Evolutionary conservation across 306 rosid genomes (phyloP).

Genomic region (Lathyrus sativus): DNA sequence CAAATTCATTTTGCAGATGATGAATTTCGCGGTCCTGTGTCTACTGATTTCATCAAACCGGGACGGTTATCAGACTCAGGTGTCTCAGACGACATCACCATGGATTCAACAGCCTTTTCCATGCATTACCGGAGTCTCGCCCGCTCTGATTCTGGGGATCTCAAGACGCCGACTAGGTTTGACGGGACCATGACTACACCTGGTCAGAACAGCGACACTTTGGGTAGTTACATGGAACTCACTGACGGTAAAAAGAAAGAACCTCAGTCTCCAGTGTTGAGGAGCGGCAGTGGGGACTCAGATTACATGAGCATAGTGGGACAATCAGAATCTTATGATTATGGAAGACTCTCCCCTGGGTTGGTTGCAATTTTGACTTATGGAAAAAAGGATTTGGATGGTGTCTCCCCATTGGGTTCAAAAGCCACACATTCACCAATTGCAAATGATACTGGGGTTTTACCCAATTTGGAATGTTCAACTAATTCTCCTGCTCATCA

Average conservation of each 20-base stretch:
- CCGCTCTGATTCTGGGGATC: slow-evolving; percentile 71
- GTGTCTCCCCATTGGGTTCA: slow-evolving; percentile 34
- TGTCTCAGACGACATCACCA: slow-evolving; percentile 74
- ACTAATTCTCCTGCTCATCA: slow-evolving; percentile 12
- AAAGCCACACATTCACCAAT: slow-evolving; percentile 23
- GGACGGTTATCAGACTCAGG: slow-evolving; percentile 67
- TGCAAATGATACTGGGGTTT: slow-evolving; percentile 27
- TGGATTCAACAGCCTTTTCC: slow-evolving; percentile 92
- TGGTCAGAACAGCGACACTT: slow-evolving; percentile 41
- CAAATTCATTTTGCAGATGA: slow-evolving; percentile 52
- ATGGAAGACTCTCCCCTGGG: slow-evolving; percentile 57
- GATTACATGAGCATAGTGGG: slow-evolving; percentile 81
- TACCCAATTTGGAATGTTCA: slow-evolving; percentile 29
- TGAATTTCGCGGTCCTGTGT: slow-evolving; percentile 81
- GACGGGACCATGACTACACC: slow-evolving; percentile 48
- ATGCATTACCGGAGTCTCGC: slow-evolving; percentile 91
- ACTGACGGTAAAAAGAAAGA: slow-evolving; percentile 49
- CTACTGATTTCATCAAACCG: slow-evolving; percentile 75
- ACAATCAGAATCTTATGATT: slow-evolving; percentile 48
- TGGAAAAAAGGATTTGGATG: slow-evolving; percentile 53
- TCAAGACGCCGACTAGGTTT: slow-evolving; percentile 69
- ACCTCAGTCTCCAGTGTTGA: slow-evolving; percentile 33
- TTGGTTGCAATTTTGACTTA: slow-evolving; percentile 66
- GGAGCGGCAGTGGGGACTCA: slow-evolving; percentile 59
- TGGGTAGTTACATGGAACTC: slow-evolving; percentile 70